Evolutionary conservation across 805 yeast species (phyloP).

Genomic region (Teunomyces aglyptinius): DNA sequence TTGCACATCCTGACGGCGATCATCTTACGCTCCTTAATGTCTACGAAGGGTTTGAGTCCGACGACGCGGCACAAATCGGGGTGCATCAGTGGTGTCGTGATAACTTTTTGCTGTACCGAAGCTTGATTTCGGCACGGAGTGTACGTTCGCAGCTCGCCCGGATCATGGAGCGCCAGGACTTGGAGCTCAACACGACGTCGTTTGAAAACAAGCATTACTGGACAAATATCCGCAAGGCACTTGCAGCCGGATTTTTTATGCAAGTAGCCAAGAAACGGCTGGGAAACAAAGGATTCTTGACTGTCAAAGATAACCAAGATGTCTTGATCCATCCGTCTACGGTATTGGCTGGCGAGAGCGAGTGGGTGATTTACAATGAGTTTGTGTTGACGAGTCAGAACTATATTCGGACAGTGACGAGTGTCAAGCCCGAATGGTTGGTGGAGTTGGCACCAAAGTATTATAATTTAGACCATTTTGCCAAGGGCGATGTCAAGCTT

Average conservation of each 20-base stretch:
- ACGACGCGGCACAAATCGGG: conserved; percentile 67
- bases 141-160: conserved; percentile 82
- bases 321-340: conserved; percentile 93
- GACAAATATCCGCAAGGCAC: conserved; percentile 78
- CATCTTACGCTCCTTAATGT: conserved; percentile 89
- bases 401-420: conserved; percentile 91
- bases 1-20: conserved; percentile 94
- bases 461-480: conserved; percentile 60
- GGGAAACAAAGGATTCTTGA: conserved; percentile 74
- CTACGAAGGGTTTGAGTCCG: conserved; percentile 75
- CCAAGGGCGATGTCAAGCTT: conserved; percentile 68
- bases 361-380: conserved; percentile 94
- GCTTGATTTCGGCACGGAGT: conserved; percentile 80
- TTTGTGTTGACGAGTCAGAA: conserved; percentile 91
- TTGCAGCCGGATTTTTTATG: conserved; percentile 95
- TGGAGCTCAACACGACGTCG: conserved; percentile 69
- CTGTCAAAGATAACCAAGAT: conserved; percentile 95
- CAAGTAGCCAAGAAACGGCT: conserved; percentile 92
- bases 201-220: conserved; percentile 59
- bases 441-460: conserved; percentile 75
- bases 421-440: conserved; percentile 89
- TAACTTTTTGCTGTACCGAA: conserved; percentile 78
- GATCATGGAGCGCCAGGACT: conserved; percentile 77
- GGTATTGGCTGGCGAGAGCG: conserved; percentile 81
- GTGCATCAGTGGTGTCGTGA: conserved; percentile 87